These are phyloP conservation scores for Penicillium olsonii DNA, from an alignment of 2,329 filamentous ascomycete genomes.

Conservation along the genomic window DNA sequence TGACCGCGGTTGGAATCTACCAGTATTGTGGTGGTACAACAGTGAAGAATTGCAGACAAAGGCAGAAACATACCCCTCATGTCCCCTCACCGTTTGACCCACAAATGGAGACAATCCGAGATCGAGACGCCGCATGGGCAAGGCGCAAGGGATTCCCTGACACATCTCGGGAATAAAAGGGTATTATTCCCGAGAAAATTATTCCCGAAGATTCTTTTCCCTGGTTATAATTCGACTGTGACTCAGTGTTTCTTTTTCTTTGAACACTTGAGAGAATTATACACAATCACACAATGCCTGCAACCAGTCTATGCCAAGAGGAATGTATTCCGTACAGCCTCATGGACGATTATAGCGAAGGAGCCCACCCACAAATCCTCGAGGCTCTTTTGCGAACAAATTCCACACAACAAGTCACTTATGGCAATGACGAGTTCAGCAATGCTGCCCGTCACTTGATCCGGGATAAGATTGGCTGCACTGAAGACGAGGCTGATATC, in stretches of 20 bases:
- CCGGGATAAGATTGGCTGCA: slow-evolving; percentile 31
- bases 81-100: not conserved
- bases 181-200: slow-evolving; percentile 21
- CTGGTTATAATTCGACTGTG: slow-evolving; percentile 18
- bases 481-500: slow-evolving; percentile 46
- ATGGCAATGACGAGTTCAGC: slow-evolving; percentile 51
- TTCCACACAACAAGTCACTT: slow-evolving; percentile 49
- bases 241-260: slow-evolving; percentile 6
- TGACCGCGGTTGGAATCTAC: no score
- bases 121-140: not conserved
- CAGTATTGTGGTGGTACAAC: not conserved
- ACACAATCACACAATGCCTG: slow-evolving; percentile 20
- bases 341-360: slow-evolving; percentile 56
- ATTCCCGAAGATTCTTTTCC: slow-evolving; percentile 26
- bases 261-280: no score
- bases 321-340: slow-evolving; percentile 46
- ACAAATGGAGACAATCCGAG: not conserved
- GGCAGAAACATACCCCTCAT: slow-evolving; percentile 5
- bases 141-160: slow-evolving; percentile 16
- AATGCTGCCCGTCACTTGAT: slow-evolving; percentile 47
- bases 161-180: slow-evolving; percentile 25
- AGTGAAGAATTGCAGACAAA: not conserved
- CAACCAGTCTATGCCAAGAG: slow-evolving; percentile 28
- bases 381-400: slow-evolving; percentile 51
- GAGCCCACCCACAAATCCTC: slow-evolving; percentile 53